phyloP scores from a whole-genome alignment of 345 rosid genomes.

The Firmiana major region DNA sequence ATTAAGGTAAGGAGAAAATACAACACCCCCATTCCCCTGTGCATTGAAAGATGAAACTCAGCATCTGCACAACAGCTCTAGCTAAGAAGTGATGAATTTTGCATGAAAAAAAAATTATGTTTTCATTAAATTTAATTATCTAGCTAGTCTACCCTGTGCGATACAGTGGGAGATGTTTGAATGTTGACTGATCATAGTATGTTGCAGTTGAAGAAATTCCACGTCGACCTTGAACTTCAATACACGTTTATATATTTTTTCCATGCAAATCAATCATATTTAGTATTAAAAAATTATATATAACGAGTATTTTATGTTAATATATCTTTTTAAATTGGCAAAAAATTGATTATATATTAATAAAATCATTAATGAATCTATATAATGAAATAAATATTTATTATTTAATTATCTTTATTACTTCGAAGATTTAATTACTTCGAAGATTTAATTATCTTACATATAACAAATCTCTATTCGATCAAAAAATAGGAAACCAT shows the following conservation, averaged over 20 bases:
- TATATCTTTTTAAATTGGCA: too few relatives aligned
- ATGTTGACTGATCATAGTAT: not conserved
- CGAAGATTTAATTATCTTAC: too few relatives aligned
- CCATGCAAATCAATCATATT: not conserved
- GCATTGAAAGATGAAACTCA: not conserved
- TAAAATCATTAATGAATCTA: too few relatives aligned
- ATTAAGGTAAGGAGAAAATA: not conserved
- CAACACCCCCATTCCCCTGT: not conserved
- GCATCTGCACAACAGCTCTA: not conserved
- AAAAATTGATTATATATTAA: too few relatives aligned
- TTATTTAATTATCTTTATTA: too few relatives aligned
- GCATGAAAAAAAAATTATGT: not conserved
- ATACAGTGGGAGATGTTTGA: not conserved
- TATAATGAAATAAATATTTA: too few relatives aligned
- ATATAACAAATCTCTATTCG: too few relatives aligned
- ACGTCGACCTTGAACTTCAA: not conserved
- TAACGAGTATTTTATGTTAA: too few relatives aligned
- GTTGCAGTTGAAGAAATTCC: not conserved
- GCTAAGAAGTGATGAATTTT: too few relatives aligned
- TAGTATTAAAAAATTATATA: too few relatives aligned
- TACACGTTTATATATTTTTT: too few relatives aligned
- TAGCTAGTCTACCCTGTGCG: not conserved
- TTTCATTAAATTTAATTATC: not conserved
- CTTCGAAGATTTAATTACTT: too few relatives aligned
- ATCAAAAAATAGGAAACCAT: not conserved